Evolutionary conservation across 225 moss, liverwort and hornwort species (phyloP).

Genomic region (Rhytidiadelphus loreus): DNA sequence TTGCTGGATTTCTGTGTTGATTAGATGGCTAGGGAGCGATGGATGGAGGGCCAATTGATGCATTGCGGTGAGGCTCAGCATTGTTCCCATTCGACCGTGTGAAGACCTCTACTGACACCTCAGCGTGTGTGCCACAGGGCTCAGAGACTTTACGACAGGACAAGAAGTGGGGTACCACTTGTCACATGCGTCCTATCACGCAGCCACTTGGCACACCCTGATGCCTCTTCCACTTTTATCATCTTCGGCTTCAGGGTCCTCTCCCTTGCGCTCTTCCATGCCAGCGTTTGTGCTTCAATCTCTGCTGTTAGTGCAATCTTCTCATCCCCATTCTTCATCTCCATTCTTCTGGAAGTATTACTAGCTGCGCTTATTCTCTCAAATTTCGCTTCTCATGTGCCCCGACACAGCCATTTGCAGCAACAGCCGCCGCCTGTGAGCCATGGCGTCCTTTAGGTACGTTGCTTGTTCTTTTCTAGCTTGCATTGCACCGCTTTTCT

Average conservation of each 20-base stretch:
- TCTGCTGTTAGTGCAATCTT: neutral
- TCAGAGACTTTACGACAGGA: neutral
- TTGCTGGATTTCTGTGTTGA: neutral
- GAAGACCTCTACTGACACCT: neutral
- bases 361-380: too few relatives aligned
- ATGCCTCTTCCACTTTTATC: neutral
- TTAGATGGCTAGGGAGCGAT: neutral
- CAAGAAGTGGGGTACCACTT: neutral
- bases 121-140: neutral
- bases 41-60: neutral
- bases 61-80: neutral
- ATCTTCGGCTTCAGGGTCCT: neutral
- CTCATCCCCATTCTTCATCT: neutral
- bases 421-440: neutral
- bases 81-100: neutral
- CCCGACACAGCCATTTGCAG: neutral
- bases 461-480: neutral
- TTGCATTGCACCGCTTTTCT: neutral
- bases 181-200: neutral
- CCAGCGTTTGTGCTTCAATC: neutral
- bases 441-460: neutral
- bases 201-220: neutral
- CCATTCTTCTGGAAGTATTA: neutral
- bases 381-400: neutral
- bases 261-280: neutral